Evolutionary conservation across 441 rosid genomes (phyloP).

Genomic region (Corymbia citriodora): DNA sequence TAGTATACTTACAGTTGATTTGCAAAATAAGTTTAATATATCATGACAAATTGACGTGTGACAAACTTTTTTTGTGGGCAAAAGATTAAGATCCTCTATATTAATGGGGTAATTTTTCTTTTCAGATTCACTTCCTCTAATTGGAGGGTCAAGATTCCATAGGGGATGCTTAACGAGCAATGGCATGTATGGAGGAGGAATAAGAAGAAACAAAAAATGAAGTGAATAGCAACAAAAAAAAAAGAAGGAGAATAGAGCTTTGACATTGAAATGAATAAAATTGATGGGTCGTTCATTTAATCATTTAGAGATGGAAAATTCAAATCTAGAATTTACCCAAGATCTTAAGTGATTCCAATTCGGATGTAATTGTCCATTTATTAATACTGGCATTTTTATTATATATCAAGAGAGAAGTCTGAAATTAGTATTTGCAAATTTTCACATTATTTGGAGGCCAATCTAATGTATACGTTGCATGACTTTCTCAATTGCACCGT

Average conservation of each 20-base stretch:
- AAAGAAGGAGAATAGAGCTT: not conserved
- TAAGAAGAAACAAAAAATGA: not conserved
- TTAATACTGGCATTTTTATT: not conserved
- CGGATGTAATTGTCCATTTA: not conserved
- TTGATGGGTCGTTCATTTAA: not conserved
- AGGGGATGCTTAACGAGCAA: not conserved
- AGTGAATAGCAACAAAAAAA: not conserved
- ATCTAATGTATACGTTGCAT: not conserved
- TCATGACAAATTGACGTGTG: not conserved
- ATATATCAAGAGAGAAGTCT: not conserved
- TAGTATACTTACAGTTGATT: not conserved
- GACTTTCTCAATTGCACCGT: not conserved
- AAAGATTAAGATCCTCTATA: not conserved
- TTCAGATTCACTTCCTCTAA: not conserved
- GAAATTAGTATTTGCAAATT: not conserved
- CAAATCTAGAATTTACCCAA: not conserved
- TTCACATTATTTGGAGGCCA: not conserved
- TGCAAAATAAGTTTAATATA: not conserved
- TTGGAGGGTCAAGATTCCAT: not conserved
- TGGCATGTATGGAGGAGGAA: not conserved
- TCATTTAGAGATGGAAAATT: not conserved
- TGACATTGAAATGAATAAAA: not conserved
- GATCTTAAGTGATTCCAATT: not conserved
- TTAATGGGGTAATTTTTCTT: not conserved
- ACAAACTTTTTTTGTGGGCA: not conserved